phyloP scores from a whole-genome alignment of 2,329 filamentous ascomycete species.

The Xylaria multiplex region DNA sequence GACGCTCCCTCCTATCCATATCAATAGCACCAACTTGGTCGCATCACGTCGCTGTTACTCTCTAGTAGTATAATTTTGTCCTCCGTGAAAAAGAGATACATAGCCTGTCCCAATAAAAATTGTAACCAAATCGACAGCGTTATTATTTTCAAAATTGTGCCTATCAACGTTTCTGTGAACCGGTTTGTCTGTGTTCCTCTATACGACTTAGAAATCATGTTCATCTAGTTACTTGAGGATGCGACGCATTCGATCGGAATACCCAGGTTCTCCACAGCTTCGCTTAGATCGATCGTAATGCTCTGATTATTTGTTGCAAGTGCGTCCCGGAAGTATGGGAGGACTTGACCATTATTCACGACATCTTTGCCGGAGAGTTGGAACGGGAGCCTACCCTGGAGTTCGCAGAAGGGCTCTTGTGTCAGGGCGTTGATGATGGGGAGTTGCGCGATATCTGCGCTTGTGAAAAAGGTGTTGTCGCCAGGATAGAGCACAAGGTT shows the following conservation, averaged over 20 bases:
- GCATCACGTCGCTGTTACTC: not conserved
- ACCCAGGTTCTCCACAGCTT: constrained; percentile 25
- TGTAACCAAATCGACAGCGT: not conserved
- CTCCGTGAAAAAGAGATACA: not conserved
- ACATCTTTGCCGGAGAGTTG: constrained; percentile 64
- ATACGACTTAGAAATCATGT: not conserved
- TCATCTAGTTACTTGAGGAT: not conserved
- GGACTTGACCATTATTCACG: constrained; percentile 59
- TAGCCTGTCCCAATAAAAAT: not conserved
- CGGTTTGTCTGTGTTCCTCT: not conserved
- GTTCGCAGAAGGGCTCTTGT: constrained; percentile 60
- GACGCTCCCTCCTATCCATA: not conserved
- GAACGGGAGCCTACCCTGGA: constrained; percentile 63
- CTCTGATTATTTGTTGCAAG: constrained; percentile 62
- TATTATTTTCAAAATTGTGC: not conserved
- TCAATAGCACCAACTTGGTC: not conserved
- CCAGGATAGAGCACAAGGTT: constrained; percentile 69
- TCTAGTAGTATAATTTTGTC: not conserved
- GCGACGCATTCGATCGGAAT: constrained; percentile 16
- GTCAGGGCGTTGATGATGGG: constrained; percentile 58
- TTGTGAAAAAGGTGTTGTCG: constrained; percentile 64
- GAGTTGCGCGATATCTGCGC: constrained; percentile 62
- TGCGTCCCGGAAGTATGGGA: constrained; percentile 67
- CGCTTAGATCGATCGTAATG: constrained; percentile 57
- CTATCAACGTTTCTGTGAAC: not conserved